These are phyloP conservation scores for Salix suchowensis DNA, from an alignment of 345 rosid species.

Conservation along the genomic window DNA sequence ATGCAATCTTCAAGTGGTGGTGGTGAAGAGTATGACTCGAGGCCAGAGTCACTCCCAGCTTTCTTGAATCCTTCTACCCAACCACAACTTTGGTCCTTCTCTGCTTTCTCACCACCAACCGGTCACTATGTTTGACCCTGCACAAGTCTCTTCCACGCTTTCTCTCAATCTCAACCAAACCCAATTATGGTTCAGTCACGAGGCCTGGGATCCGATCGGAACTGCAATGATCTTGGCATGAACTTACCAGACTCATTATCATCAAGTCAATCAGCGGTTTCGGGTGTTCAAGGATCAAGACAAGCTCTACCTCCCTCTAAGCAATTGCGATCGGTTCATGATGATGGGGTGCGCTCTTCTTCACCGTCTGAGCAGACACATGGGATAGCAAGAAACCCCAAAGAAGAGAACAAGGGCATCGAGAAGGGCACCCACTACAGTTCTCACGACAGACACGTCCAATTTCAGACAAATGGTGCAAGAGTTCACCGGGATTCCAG, in stretches of 20 bases:
- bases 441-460: slow-evolving; percentile 80
- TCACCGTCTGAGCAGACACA: not conserved
- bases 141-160: slow-evolving; percentile 28
- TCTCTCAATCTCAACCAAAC: slow-evolving; percentile 32
- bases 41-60: slow-evolving; percentile 30
- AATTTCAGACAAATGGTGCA: slow-evolving; percentile 95
- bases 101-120: slow-evolving; percentile 22
- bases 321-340: slow-evolving; percentile 18
- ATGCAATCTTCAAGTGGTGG: slow-evolving; percentile 71
- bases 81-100: slow-evolving; percentile 28
- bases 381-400: slow-evolving; percentile 46
- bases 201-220: slow-evolving; percentile 25
- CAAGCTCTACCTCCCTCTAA: slow-evolving; percentile 19
- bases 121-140: slow-evolving; percentile 32
- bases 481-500: slow-evolving; percentile 87
- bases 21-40: slow-evolving; percentile 59
- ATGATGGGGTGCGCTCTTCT: slow-evolving; percentile 15
- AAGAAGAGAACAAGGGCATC: slow-evolving; percentile 86
- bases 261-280: slow-evolving; percentile 13
- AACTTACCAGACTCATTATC: slow-evolving; percentile 12
- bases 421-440: slow-evolving; percentile 82
- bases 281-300: slow-evolving; percentile 20
- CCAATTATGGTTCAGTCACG: slow-evolving; percentile 21
- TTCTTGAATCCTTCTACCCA: slow-evolving; percentile 35
- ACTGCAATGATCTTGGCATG: slow-evolving; percentile 14